Base-by-base conservation (phyloP, 1,284 basidiomycete genomes). In the Sphaerobolus stellatus region DNA sequence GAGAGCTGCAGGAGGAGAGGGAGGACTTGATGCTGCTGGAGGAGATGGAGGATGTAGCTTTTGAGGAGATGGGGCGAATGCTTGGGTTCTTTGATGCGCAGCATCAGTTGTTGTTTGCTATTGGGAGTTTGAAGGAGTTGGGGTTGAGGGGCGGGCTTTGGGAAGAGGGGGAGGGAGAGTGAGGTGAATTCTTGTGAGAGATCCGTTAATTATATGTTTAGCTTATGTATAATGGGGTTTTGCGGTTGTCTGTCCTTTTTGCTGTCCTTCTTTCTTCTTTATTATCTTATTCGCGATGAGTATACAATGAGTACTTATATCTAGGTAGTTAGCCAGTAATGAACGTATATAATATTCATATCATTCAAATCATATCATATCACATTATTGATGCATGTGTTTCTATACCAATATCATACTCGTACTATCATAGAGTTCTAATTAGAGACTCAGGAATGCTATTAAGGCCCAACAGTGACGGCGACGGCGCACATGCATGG, bases 11-110 rank as follows among this genome's bases (percentile, higher is more conserved):
- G 59, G 75, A 78, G 31, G 85, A 90, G 60, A 75, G 76, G 60
- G 86, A 89, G 58, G 87, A 88, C 60, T 72, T 90, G 63, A 78
- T 79, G 65, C 66, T 90, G 34, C 60, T 84, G 24, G 87, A 90
- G 68, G 85, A 88, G 74, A 80, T 88, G 67, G 86, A 88, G 66
- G 85, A 87, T 57, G 86, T 83, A 61, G 83, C 82, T 59, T 68
- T 88, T 61, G 85, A 88, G 62, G 88, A 90, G 64, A 87, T 91
- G 81, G 76, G 70, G 31, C 83, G 80, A 73, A 72, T 84, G 66
- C 62, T 90, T 47, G 60, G 64, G 48, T 61, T 74, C 58, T 71
- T 90, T 53, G 83, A 88, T 60, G 58, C 68, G 16, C 76, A 75
- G 43, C 84, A 89, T 66, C 75, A 79, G 33, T 61, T 91, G 57